Base-by-base conservation (phyloP, 2,329 filamentous ascomycete species). In the Aureobasidium subglaciale region DNA sequence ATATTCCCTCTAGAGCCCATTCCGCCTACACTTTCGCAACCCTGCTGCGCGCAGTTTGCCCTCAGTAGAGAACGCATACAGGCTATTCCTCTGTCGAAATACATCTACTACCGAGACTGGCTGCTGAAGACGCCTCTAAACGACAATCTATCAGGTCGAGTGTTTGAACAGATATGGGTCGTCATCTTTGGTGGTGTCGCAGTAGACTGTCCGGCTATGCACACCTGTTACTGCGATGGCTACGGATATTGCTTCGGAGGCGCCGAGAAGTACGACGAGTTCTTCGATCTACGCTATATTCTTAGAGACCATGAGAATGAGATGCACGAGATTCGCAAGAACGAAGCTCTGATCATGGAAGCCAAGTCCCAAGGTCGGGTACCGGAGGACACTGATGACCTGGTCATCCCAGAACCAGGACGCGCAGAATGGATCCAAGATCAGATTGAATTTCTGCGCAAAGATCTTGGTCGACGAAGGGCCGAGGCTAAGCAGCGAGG, bases 141-240 rank as follows among this genome's bases (percentile, higher is more conserved):
- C 20, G 80, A 84, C 62, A 75, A 75, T 38, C 70, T 84, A 18
- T 78, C 77, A 11, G 82, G 82, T 2, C 74, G 82, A 2, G 73
- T 84, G 15, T 84, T 81, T 72, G 82, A 85, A 64, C 84, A 85
- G 63, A 67, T 83, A 1, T 85, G 82, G 82, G 81, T 84, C 58
- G 81, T 77, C 57, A 73, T 85, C 13, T 85, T 84, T 64, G 79
- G 80, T 0, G 78, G 76, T 1, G 58, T 71, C 15, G 70, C 73
- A 5, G 65, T 75, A 9, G 71, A 73, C 52, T 81, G 79, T 61
- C 77, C 78, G 0, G 68, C 70, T 42, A 78, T 82, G 68, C 73
- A 78, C 56, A 67, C 78, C 0, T 86, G 83, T 68, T 82, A 83
- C 59, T 86, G 83, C 64, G 82, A 85, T 58, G 81, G 80, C 5